Evolutionary conservation across 176 grass and related monocot species (phyloP).

Genomic region (Alopecurus myosuroides): DNA sequence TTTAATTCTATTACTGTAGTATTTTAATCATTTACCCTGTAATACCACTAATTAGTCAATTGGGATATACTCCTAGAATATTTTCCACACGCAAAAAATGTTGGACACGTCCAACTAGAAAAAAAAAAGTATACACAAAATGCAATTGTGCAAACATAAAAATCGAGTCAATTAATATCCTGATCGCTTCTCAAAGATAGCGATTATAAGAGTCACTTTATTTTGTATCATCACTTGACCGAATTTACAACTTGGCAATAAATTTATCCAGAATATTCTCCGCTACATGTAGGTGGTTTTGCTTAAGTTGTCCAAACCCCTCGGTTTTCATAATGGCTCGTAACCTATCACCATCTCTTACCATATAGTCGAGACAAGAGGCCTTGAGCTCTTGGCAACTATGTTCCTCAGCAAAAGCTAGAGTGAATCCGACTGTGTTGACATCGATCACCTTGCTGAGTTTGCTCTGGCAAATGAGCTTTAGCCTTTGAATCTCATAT

Average conservation of each 20-base stretch:
- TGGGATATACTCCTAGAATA: no score
- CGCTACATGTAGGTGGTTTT: neutral
- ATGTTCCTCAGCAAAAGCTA: constrained; percentile 33
- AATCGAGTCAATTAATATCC: no score
- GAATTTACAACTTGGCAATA: neutral
- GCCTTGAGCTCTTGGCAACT: neutral
- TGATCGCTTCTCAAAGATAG: no score
- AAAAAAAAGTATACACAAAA: no score
- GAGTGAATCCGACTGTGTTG: constrained; percentile 14
- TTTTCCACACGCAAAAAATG: no score
- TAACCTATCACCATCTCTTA: neutral
- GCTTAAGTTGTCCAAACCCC: neutral
- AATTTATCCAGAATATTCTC: neutral
- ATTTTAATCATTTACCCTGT: no score
- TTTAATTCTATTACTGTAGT: no score
- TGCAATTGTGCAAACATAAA: no score
- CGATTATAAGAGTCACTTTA: neutral
- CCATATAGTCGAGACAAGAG: neutral
- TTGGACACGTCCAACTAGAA: no score
- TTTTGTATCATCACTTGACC: neutral
- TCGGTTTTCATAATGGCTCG: neutral
- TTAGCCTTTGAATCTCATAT: constrained; percentile 27
- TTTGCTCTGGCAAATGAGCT: constrained; percentile 26
- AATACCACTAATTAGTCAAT: no score
- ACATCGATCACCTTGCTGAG: neutral